These are phyloP conservation scores for Nicotiana tabacum DNA, from an alignment of 257 asterid species.

Conservation along the genomic window DNA sequence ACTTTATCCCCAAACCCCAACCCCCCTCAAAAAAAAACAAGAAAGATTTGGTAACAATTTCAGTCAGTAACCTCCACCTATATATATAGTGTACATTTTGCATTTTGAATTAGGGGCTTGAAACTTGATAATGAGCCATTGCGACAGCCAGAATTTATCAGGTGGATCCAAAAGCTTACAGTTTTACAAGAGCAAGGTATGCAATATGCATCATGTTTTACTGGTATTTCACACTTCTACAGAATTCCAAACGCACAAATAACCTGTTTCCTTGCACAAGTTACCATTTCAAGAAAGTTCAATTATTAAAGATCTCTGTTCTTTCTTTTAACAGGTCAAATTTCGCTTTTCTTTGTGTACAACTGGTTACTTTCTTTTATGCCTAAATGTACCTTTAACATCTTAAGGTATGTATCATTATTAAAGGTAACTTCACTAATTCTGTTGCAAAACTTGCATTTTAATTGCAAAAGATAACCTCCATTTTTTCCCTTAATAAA, in stretches of 20 bases:
- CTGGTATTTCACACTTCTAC: background rate
- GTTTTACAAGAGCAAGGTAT: background rate
- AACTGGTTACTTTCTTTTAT: background rate
- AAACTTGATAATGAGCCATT: background rate
- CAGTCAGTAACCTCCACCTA: background rate
- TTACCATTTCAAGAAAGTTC: background rate
- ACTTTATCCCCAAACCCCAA: background rate
- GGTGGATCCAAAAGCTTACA: background rate
- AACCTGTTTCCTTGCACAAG: background rate
- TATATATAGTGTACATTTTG: no score
- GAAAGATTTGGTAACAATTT: background rate
- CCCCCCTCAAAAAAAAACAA: no score
- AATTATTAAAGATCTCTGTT: background rate
- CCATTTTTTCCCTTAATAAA: background rate
- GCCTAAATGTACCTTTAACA: background rate
- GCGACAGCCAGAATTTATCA: background rate
- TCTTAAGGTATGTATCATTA: background rate
- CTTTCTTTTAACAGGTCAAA: background rate
- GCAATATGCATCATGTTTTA: background rate
- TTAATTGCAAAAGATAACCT: background rate
- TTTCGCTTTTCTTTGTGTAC: background rate
- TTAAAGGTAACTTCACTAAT: background rate
- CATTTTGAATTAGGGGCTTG: background rate
- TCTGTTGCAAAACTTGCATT: background rate
- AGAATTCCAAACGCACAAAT: background rate